A percentile compares a stretch with the other conserved stretches of the same genome.
phyloP scores from a whole-genome alignment of 1,284 basidiomycete genomes.

The Amylostereum areolatum region DNA sequence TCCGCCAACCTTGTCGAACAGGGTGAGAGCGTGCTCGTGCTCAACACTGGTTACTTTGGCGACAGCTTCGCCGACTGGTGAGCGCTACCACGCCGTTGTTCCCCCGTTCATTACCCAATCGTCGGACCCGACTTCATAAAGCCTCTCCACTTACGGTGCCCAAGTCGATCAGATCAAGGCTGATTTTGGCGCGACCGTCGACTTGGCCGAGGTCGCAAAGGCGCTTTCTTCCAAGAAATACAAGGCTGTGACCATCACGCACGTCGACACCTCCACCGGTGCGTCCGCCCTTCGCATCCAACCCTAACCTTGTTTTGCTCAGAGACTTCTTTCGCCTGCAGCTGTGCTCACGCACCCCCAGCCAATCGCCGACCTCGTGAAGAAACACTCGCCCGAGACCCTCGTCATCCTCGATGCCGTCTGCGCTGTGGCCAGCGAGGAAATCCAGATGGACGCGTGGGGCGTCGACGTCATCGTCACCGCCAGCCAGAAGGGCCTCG shows the following conservation, averaged over 20 bases:
- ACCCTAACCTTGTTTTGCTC: background rate
- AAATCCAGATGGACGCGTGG: conserved; percentile 95
- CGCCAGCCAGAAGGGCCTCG: conserved; percentile 94
- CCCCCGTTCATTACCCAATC: background rate
- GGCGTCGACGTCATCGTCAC: conserved; percentile 86
- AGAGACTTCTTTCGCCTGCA: conserved; percentile 16
- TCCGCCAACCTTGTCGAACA: conserved; percentile 79
- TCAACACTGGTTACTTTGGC: conserved; percentile 88
- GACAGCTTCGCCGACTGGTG: conserved; percentile 82
- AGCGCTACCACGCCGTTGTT: conserved; percentile 1
- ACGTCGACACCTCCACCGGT: conserved; percentile 92
- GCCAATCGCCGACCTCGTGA: conserved; percentile 72
- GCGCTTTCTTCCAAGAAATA: conserved; percentile 81
- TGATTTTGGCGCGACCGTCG: conserved; percentile 74
- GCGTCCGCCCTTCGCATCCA: conserved; percentile 1
- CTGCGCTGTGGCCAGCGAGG: conserved; percentile 94
- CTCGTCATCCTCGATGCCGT: conserved; percentile 90
- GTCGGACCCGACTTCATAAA: conserved; percentile 21
- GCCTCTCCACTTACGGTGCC: conserved; percentile 86
- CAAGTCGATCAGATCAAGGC: conserved; percentile 86
- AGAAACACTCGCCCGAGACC: conserved; percentile 79
- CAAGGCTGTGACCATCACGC: conserved; percentile 90
- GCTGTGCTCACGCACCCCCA: conserved; percentile 86
- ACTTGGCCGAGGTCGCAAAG: conserved; percentile 57
- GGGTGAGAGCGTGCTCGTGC: conserved; percentile 76